Base-by-base conservation (phyloP, 768 basidiomycete species). In the Kwoniella europaea region DNA sequence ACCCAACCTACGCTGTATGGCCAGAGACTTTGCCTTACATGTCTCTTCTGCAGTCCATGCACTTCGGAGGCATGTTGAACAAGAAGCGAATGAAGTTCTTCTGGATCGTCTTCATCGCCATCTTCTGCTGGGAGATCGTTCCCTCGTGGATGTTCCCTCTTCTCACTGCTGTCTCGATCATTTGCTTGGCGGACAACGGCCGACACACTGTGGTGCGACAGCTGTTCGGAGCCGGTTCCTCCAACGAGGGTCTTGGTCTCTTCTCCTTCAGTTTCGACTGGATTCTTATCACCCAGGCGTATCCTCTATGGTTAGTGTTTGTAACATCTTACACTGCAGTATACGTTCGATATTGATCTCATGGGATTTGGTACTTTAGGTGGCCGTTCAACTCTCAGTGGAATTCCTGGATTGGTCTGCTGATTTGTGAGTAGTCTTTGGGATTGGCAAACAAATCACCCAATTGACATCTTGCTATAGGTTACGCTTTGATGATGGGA, bases 211-310 rank as follows among this genome's bases (percentile, higher is more conserved):
- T 87, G 16, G 86, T 88, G 0, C 85, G 87, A 29, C 83, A 89
- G 41, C 89, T 90, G 74, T 89, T 91, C 63, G 89, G 89, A 52
- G 88, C 86, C 7, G 87, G 87, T 1, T 87, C 86, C 1, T 86
- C 85, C 72, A 88, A 88, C 74, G 87, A 88, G 76, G 87, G 87
- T 13, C 84, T 90, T 53, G 89, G 89, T 12, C 81, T 88, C 63
- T 86, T 90, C 55, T 86, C 89, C 1, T 77, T 90, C 52, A 89
- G 85, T 71, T 82, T 90, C 15, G 89, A 90, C 75, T 90, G 89
- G 87, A 88, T 87, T 6, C 82, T 88, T 22, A 88, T 88, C 71
- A 86, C 86, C 1, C 88, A 88, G 75, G 88, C 87, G 4, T 86
- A 81, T 57, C 88, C 88, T 0, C 81, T 89, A 6, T 86, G 87